A percentile compares a stretch with the other conserved stretches of the same genome.
Conservation (phyloP, 768 basidiomycete species). For the Lactarius indigo region DNA sequence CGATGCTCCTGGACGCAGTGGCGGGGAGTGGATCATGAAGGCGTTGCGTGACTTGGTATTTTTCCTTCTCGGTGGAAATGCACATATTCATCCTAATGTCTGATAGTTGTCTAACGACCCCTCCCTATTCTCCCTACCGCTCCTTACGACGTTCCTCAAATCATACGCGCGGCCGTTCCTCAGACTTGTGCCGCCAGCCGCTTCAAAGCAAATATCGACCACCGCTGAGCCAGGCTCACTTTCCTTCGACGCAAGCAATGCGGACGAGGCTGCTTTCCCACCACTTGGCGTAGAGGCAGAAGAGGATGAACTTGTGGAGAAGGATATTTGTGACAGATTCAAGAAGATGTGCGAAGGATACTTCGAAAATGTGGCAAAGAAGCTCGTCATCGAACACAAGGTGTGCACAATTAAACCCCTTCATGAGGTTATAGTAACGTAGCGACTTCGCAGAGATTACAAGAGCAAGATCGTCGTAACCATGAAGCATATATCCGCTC, state of each 20-base stretch:
- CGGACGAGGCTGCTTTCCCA: conserved; percentile 37
- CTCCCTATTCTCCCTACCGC: conserved; percentile 78
- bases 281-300: conserved; percentile 38
- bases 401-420: conserved; percentile 39
- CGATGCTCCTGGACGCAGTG: conserved; percentile 65
- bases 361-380: conserved; percentile 88
- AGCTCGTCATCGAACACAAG: conserved; percentile 87
- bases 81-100: conserved; percentile 20
- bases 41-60: conserved; percentile 78
- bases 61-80: conserved; percentile 17
- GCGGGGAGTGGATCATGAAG: conserved; percentile 89
- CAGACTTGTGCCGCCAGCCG: conserved; percentile 56
- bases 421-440: background rate
- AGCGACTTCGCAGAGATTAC: conserved; percentile 60
- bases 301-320: conserved; percentile 76
- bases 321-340: conserved; percentile 83
- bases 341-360: conserved; percentile 92
- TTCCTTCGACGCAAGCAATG: conserved; percentile 35
- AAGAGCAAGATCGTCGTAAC: conserved; percentile 95
- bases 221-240: conserved; percentile 55
- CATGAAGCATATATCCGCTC: conserved; percentile 99
- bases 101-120: conserved; percentile 84
- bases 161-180: conserved; percentile 87
- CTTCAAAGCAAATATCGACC: conserved; percentile 55
- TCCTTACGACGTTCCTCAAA: conserved; percentile 90